These are phyloP conservation scores for Nakazawaea populi DNA, from an alignment of 805 yeast genomes.

Conservation along the genomic window DNA sequence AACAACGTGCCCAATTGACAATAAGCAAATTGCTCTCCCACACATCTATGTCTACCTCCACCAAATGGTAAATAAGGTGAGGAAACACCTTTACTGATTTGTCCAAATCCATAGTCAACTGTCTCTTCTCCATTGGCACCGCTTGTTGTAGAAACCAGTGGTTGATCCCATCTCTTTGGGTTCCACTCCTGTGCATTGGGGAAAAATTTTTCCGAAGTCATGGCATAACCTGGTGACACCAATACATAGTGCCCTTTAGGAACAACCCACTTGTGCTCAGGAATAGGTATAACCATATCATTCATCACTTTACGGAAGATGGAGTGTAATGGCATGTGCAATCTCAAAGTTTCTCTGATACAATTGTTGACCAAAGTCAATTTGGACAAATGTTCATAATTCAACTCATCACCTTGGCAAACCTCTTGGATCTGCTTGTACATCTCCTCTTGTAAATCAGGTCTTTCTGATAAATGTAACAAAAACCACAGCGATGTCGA, in stretches of 20 bases:
- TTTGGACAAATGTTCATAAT: conserved; percentile 77
- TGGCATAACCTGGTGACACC: conserved; percentile 91
- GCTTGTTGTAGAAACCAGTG: conserved; percentile 13
- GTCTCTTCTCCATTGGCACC: conserved; percentile 31
- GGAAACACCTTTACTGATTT: conserved; percentile 90
- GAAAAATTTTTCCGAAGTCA: conserved; percentile 71
- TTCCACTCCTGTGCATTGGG: conserved; percentile 66
- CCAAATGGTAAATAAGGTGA: conserved; percentile 98
- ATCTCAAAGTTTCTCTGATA: conserved; percentile 88
- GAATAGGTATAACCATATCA: conserved; percentile 73
- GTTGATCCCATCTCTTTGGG: conserved; percentile 80
- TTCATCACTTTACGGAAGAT: conserved; percentile 86
- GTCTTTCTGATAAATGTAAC: conserved; percentile 83
- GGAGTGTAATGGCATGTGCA: conserved; percentile 96
- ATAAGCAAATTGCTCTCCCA: conserved; percentile 97
- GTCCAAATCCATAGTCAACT: conserved; percentile 96
- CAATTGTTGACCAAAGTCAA: conserved; percentile 78
- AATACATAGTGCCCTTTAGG: conserved; percentile 87
- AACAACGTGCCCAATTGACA: conserved; percentile 86
- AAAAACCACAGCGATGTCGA: conserved; percentile 94
- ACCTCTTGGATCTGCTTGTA: conserved; percentile 68
- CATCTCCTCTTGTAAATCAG: conserved; percentile 78
- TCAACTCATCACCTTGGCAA: conserved; percentile 53
- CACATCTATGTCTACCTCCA: conserved; percentile 99
- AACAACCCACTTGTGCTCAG: conserved; percentile 57